Evolutionary conservation across 352 stramenopile species (phyloP).

Genomic region (Pythium periplocum): DNA sequence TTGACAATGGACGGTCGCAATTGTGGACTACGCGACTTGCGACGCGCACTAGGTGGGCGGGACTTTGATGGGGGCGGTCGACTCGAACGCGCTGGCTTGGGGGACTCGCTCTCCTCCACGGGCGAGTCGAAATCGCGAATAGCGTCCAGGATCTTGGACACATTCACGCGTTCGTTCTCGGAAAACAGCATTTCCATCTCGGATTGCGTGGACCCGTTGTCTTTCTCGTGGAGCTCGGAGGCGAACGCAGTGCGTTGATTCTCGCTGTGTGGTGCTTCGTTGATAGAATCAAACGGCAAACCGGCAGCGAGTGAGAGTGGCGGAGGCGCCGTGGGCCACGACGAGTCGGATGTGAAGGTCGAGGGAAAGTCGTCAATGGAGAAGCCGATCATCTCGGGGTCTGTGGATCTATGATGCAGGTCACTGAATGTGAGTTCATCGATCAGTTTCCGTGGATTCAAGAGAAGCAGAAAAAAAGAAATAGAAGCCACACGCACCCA

Average conservation of each 20-base stretch:
- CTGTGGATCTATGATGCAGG: conserved; percentile 16
- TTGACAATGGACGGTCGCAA: background rate
- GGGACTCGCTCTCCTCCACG: background rate
- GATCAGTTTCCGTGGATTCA: background rate
- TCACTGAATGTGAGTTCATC: background rate
- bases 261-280: background rate
- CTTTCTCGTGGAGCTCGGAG: background rate
- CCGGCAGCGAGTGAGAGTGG: conserved; percentile 10
- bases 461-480: too few species aligned
- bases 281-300: conserved; percentile 18
- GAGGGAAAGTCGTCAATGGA: conserved; percentile 62
- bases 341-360: conserved; percentile 38
- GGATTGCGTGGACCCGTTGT: background rate
- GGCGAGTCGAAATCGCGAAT: conserved; percentile 68
- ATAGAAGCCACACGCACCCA: conserved; percentile 29
- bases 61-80: background rate
- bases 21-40: background rate
- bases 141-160: conserved; percentile 55
- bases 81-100: background rate
- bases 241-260: background rate
- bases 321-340: conserved; percentile 27
- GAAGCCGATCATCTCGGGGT: conserved; percentile 65
- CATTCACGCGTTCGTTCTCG: conserved; percentile 56
- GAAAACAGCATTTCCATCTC: conserved; percentile 41
- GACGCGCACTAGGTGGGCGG: background rate